A percentile compares a stretch with the other conserved stretches of the same genome.
Conservation (phyloP, 768 basidiomycete genomes). For the Lentinus brumalis region DNA sequence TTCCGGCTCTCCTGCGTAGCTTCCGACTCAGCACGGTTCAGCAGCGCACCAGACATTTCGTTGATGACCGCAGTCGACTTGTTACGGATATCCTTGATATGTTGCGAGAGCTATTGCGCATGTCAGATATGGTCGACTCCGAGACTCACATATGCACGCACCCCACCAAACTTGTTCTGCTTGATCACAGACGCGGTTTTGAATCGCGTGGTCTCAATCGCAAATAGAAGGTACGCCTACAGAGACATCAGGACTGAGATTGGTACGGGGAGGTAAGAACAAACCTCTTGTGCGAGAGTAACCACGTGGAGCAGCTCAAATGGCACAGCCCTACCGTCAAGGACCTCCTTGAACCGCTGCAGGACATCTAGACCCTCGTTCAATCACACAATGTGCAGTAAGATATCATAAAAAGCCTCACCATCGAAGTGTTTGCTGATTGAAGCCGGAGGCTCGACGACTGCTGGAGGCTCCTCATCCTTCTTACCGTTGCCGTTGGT, state of each 20-base stretch:
- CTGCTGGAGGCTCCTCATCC: slow-evolving; percentile 69
- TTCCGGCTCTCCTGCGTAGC: slow-evolving; percentile 55
- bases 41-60: slow-evolving; percentile 56
- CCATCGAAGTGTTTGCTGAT: slow-evolving; percentile 65
- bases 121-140: background rate
- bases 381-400: background rate
- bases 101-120: slow-evolving; percentile 58
- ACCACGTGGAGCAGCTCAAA: slow-evolving; percentile 71
- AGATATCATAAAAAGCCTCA: slow-evolving; percentile 30
- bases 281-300: slow-evolving; percentile 74
- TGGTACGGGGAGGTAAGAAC: background rate
- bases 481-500: slow-evolving; percentile 59
- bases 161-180: slow-evolving; percentile 70
- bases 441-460: slow-evolving; percentile 59
- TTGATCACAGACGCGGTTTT: slow-evolving; percentile 70
- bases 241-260: background rate
- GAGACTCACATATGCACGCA: slow-evolving; percentile 29
- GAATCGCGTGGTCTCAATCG: slow-evolving; percentile 72
- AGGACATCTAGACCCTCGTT: slow-evolving; percentile 48
- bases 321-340: slow-evolving; percentile 42
- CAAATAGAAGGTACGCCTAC: slow-evolving; percentile 73
- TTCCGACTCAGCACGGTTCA: slow-evolving; percentile 52
- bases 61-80: slow-evolving; percentile 54
- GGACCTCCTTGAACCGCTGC: slow-evolving; percentile 48
- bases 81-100: slow-evolving; percentile 62